Evolutionary conservation across 768 basidiomycete genomes (phyloP), one percentile per base, ranked within the genome.

Genomic region (Leccinum ochraceum): DNA sequence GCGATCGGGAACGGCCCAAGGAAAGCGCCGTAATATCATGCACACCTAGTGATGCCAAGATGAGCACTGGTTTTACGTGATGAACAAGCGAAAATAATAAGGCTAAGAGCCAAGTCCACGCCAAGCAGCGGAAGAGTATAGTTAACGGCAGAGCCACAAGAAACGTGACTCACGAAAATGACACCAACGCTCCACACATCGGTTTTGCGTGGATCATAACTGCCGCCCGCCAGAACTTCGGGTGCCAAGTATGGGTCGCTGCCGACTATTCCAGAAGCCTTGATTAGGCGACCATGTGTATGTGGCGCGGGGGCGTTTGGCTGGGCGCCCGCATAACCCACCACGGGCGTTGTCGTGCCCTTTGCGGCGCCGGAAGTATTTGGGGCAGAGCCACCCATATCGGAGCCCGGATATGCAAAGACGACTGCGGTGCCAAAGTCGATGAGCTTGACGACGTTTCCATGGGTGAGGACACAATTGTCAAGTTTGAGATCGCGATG

Each of bases 391-490:
- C 71, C 71, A n/a, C 71, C 71, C 69, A 71, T 71, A 84, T 84
- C 68, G 76, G 94, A 95, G 60, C 95, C 96, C 1, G 97, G 97
- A 71, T 98, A 99, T 67, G 97, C 94, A 78, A 99, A 99, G 61
- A 99, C 95, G 64, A 95, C 95, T n/a, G 97, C 97, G 6, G 97
- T 99, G 56, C 97, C 97, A 77, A 99, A 99, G 77, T 99, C 97
- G 77, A 99, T 99, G 66, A 99, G 84, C 75, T 99, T 99, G 80
- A 99, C 93, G 66, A 97, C 85, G 71, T 98, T 94, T 70, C 89
- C 83, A 3, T 80, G 80, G n/a, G 92, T 96, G 93, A 99, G 97
- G 79, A 99, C 97, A 75, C 97, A 98, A 75, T 99, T 99, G 80
- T 99, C 97, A 61, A 99, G 90, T 76, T 99, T 99, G 77, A 99